phyloP scores from a whole-genome alignment of 2,329 filamentous ascomycete genomes.

The Cladobotryum protrusum region DNA sequence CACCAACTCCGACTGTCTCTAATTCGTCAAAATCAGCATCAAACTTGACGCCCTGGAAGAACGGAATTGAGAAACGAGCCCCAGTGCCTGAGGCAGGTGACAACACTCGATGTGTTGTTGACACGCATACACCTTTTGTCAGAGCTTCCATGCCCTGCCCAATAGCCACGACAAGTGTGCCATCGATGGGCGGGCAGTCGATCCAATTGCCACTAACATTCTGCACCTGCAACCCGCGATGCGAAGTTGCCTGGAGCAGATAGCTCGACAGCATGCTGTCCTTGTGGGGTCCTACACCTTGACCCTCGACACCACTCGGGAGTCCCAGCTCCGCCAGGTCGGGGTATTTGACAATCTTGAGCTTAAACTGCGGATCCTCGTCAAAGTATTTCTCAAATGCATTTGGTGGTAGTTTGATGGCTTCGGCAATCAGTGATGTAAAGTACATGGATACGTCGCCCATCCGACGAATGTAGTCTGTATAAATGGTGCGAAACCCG shows the following conservation, averaged over 20 bases:
- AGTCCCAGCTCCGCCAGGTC: constrained; percentile 57
- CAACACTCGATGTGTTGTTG: constrained; percentile 79
- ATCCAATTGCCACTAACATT: constrained; percentile 75
- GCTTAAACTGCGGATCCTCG: constrained; percentile 68
- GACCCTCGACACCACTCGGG: constrained; percentile 37
- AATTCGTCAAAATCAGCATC: constrained; percentile 76
- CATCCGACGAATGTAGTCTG: constrained; percentile 74
- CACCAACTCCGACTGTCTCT: constrained; percentile 51
- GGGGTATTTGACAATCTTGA: constrained; percentile 85
- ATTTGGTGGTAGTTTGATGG: constrained; percentile 61
- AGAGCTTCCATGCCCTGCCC: constrained; percentile 82
- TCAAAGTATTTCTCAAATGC: constrained; percentile 81
- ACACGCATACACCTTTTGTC: constrained; percentile 74
- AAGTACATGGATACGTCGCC: constrained; percentile 65
- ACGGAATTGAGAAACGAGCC: constrained; percentile 72
- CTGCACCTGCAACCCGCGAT: constrained; percentile 75
- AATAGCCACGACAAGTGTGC: constrained; percentile 80
- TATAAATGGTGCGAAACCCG: constrained; percentile 60
- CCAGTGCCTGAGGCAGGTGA: constrained; percentile 64
- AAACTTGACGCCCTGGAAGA: constrained; percentile 80
- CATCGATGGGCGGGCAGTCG: constrained; percentile 67
- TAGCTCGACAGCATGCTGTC: constrained; percentile 80
- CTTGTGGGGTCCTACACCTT: constrained; percentile 73
- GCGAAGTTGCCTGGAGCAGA: constrained; percentile 70
- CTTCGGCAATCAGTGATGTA: constrained; percentile 75